These are phyloP conservation scores for Nicotiana obtusifolia DNA, from an alignment of 257 asterid species.

Conservation along the genomic window DNA sequence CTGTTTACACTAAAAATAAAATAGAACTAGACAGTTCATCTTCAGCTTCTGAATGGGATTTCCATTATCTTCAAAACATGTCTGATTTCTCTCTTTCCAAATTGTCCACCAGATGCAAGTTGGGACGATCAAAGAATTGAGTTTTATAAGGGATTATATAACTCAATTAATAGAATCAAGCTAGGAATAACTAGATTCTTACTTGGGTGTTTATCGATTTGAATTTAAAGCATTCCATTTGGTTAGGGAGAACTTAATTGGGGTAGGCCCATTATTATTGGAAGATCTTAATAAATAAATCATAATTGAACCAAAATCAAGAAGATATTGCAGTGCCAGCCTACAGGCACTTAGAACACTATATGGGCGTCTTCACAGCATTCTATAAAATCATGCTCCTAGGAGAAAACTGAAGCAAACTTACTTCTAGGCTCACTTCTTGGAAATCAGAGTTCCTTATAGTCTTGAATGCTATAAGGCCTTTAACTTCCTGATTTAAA, in stretches of 20 bases:
- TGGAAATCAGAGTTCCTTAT: constrained; percentile 81
- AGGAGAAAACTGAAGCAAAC: constrained; percentile 19
- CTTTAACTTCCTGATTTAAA: constrained; percentile 54
- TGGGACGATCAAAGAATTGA: not conserved
- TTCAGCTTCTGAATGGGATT: too few species aligned
- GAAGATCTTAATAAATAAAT: not conserved
- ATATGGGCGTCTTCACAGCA: not conserved
- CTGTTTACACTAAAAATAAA: too few species aligned
- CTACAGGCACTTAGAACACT: not conserved
- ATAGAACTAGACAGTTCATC: too few species aligned
- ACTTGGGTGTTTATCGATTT: not conserved
- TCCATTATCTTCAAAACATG: too few species aligned
- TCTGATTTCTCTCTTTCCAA: too few species aligned
- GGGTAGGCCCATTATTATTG: not conserved
- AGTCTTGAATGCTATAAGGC: constrained; percentile 71
- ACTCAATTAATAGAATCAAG: not conserved
- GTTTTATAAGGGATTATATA: not conserved
- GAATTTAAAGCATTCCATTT: not conserved
- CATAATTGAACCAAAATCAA: not conserved
- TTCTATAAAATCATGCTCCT: not conserved
- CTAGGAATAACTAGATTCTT: not conserved
- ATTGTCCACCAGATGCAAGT: too few species aligned
- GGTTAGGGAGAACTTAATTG: not conserved
- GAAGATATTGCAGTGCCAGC: not conserved
- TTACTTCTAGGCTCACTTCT: constrained; percentile 83